Base-by-base conservation (phyloP, 208 protist species). In the Crithidia bombi region DNA sequence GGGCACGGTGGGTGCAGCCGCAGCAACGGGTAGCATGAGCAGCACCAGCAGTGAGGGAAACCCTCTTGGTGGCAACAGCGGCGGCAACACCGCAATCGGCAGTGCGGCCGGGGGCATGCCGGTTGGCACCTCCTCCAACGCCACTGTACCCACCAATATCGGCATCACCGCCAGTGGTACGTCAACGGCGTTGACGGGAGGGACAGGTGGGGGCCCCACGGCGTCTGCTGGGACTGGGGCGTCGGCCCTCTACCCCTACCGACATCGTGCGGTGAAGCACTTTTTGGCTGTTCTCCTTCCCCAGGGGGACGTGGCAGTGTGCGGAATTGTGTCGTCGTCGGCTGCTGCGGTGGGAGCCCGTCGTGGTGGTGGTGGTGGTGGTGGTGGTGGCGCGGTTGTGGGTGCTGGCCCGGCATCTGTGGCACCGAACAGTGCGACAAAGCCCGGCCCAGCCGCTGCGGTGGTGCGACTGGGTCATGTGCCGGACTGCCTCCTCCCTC, bases 211-310 rank as follows among this genome's bases (percentile, higher is more conserved):
- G 19, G 32, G 28, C 26, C 46, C 66, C 5, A 21, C 47, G 14
- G 4, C 66, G 12, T 32, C 66, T 5, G 28, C 47, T 44, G 35
- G 35, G 4, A 47, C 52, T 7, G 47, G 56, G 5, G 56, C 66
- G 28, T 55, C 44, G 25, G 65, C 44, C 3, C 54, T 47, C 21
- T 78, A 67, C 59, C 58, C 58, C 10, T 56, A 62, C 23, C 61
- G 51, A 28, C 73, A 50, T 19, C 73, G 65, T 39, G 56, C 58
- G 6, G 51, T 54, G 46, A 71, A 44, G 17, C 32, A 21, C 71
- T 88, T 88, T 51, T 32, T 63, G n/a, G 86, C 86, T 39, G n/a
- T 83, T 7, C 68, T 91, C 25, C 67, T 86, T 39, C 86, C 86
- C 2, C 68, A 73, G 44, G 86, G 86, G 32, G 56, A 72, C 11